Conservation (phyloP, 2,329 filamentous ascomycete genomes). For the Lecanosticta acicola region DNA sequence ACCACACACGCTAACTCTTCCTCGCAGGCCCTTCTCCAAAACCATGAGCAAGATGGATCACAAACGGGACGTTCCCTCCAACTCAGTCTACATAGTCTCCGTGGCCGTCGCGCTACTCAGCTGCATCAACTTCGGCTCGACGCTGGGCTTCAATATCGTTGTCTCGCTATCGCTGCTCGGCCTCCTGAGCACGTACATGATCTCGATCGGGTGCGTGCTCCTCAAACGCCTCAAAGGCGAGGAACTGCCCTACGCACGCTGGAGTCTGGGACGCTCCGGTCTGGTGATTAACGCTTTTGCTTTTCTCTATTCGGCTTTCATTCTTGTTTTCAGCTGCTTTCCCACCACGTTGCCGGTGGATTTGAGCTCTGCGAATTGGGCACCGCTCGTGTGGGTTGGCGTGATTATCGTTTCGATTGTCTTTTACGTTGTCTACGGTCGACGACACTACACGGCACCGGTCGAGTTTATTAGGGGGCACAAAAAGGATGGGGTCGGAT, state of each 20-base stretch:
- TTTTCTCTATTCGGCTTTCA: conserved; percentile 26
- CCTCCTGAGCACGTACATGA: conserved; percentile 34
- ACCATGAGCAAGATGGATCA: conserved; percentile 27
- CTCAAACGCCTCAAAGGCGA: conserved; percentile 22
- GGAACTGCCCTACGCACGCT: conserved; percentile 24
- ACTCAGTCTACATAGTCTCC: conserved; percentile 32
- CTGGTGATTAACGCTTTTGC: conserved; percentile 27
- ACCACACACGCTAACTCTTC: background rate
- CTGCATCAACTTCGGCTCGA: conserved; percentile 34
- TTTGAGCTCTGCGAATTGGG: conserved; percentile 27
- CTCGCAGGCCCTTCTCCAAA: conserved; percentile 25
- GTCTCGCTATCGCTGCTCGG: conserved; percentile 32
- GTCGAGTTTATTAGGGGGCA: conserved; percentile 29
- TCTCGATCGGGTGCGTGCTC: conserved; percentile 33
- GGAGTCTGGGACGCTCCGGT: conserved; percentile 25
- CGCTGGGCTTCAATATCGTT: conserved; percentile 35
- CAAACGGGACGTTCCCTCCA: conserved; percentile 27
- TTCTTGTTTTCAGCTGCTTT: conserved; percentile 30
- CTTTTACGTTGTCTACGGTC: conserved; percentile 27
- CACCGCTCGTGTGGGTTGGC: conserved; percentile 26
- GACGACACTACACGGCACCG: conserved; percentile 25
- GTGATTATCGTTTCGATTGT: conserved; percentile 24
- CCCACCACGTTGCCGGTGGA: conserved; percentile 26
- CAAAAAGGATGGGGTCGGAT: conserved; percentile 19
- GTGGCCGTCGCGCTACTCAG: conserved; percentile 29